Base-by-base conservation (phyloP, 2,329 filamentous ascomycete species). In the Endothia cerciana region DNA sequence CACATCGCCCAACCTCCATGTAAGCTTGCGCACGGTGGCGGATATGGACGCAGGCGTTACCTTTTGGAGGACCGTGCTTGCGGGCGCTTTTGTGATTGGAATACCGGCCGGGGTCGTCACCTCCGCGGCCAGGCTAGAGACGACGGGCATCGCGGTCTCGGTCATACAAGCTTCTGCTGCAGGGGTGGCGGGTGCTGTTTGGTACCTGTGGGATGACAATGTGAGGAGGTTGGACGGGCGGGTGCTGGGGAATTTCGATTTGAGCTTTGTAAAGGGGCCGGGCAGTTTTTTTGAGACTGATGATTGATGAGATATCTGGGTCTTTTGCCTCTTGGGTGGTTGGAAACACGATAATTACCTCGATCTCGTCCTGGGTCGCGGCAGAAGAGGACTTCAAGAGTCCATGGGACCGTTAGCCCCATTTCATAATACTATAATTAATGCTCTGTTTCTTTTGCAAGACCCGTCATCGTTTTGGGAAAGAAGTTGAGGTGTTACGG, bases 31-130 rank as follows among this genome's bases (percentile, higher is more conserved):
- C 38, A 82, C 77, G 70, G 80, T 79, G 19, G 77, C 77, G 17
- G 82, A 85, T 69, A 85, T 86, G 83, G 74, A 78, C 33, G 78
- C 76, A 3, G 80, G 76, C 38, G 75, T 83, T 2, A 67, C 73
- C 1, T 75, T 79, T 45, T 77, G 81, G 74, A 77, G 81, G 28
- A 76, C 73, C 15, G 57, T 84, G 19, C 70, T 77, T 4, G 76
- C 78, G 0, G 83, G 82, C 6, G 72, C 78, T 2, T 81, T 84
- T 59, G 76, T 82, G 19, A 77, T 83, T 17, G 79, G 74, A 25
- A 64, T 81, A 19, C 81, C 83, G 15, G 74, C 74, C 43, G 76
- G 75, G 1, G 38, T 59, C 7, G 71, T 81, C 15, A 72, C 71
- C 72, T 65, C 69, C 43, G 71, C 72, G 69, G 73, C 75, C 0